Percentiles rank a stretch among this genome's conserved stretches.
Conservation (phyloP, 768 basidiomycete genomes). For the Naganishia randhawae region DNA sequence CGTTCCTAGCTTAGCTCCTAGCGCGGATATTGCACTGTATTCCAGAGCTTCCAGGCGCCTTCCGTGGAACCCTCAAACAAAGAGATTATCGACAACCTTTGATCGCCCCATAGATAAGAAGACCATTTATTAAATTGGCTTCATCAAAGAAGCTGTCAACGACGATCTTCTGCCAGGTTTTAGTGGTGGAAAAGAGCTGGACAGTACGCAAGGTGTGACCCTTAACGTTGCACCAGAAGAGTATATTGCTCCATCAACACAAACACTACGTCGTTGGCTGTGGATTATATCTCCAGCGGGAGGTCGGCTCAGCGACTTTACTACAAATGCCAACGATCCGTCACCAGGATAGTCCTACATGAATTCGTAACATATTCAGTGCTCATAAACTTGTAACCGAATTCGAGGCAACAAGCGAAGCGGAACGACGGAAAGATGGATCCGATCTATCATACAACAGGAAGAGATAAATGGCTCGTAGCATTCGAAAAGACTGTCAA, state of each 20-base stretch:
- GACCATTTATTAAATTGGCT: not conserved
- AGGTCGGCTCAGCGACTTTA: too few relatives aligned
- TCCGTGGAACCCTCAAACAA: not conserved
- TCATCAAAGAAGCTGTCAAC: not conserved
- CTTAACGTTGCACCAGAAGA: not conserved
- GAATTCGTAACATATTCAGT: not conserved
- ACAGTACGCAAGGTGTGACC: too few relatives aligned
- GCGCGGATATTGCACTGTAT: not conserved
- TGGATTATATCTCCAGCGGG: too few relatives aligned
- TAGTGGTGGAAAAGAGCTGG: not conserved
- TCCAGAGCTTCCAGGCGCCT: not conserved
- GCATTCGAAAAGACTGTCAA: constrained; percentile 11
- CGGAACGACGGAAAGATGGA: not conserved
- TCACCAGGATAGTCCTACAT: not conserved
- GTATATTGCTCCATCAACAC: not conserved
- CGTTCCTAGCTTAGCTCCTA: not conserved
- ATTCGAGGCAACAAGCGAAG: not conserved
- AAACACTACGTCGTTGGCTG: too few relatives aligned
- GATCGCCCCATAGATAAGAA: constrained; percentile 4
- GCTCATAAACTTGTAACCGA: too few relatives aligned
- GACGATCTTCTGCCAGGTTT: not conserved
- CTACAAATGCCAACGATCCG: not conserved
- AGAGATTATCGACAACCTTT: not conserved
- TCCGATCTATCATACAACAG: not conserved
- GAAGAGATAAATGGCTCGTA: constrained; percentile 10